These are phyloP conservation scores for Pythium monospermum DNA, from an alignment of 352 stramenopile genomes.

Conservation along the genomic window DNA sequence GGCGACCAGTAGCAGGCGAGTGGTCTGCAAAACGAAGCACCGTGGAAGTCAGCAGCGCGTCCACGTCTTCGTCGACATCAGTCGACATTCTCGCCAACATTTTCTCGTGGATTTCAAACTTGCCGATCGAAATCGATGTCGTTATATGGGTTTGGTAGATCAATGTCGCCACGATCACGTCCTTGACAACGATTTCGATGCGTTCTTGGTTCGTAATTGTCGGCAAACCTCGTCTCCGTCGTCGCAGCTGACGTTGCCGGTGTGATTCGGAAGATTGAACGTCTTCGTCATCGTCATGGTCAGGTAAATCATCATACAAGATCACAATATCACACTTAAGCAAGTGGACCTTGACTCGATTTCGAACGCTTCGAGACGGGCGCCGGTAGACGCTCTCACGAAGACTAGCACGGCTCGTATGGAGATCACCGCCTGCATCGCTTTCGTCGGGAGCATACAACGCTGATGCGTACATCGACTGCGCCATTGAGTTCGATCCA, in stretches of 20 bases:
- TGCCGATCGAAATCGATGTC: constrained; percentile 50
- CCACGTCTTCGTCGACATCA: constrained; percentile 54
- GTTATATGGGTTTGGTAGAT: constrained; percentile 48
- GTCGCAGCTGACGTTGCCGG: constrained; percentile 16
- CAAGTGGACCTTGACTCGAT: constrained; percentile 71
- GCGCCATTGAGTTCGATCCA: constrained; percentile 50
- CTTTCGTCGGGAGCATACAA: constrained; percentile 42
- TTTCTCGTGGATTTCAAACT: constrained; percentile 64
- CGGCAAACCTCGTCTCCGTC: constrained; percentile 27
- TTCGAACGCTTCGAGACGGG: constrained; percentile 41
- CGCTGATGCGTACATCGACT: constrained; percentile 84
- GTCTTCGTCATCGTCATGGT: constrained; percentile 29
- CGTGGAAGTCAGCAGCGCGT: constrained; percentile 49
- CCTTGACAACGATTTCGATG: constrained; percentile 60
- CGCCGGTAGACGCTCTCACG: constrained; percentile 16
- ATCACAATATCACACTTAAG: constrained; percentile 68
- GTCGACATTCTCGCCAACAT: constrained; percentile 74
- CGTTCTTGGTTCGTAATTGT: constrained; percentile 60
- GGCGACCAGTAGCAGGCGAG: constrained; percentile 48
- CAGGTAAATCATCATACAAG: constrained; percentile 76
- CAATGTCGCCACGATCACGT: constrained; percentile 63
- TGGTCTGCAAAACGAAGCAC: constrained; percentile 59
- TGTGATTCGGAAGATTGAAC: constrained; percentile 10
- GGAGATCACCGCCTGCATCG: constrained; percentile 9
- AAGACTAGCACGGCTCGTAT: constrained; percentile 8